phyloP scores from a whole-genome alignment of 2,329 filamentous ascomycete genomes.

The Trichoderma atroviride region DNA sequence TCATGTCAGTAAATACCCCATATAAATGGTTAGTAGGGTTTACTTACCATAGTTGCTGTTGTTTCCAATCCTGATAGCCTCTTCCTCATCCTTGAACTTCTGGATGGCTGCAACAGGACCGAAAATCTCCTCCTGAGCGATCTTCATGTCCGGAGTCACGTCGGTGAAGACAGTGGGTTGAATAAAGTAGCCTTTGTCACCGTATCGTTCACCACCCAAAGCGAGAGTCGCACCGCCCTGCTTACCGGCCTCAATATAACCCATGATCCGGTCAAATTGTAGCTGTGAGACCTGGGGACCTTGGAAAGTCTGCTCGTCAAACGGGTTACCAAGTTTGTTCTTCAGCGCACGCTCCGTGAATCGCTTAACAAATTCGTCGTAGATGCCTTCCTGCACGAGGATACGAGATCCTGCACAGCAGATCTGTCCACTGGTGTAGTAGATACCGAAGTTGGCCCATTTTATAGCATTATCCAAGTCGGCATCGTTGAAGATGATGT shows the following conservation, averaged over 20 bases:
- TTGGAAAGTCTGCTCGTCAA: slow-evolving; percentile 78
- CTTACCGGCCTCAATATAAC: slow-evolving; percentile 70
- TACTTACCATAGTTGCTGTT: slow-evolving; percentile 46
- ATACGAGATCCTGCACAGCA: slow-evolving; percentile 80
- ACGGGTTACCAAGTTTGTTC: slow-evolving; percentile 84
- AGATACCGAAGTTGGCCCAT: slow-evolving; percentile 75
- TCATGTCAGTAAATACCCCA: background rate
- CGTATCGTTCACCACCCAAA: slow-evolving; percentile 57
- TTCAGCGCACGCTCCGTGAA: slow-evolving; percentile 76
- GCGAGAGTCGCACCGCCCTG: slow-evolving; percentile 64
- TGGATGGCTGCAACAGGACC: slow-evolving; percentile 46
- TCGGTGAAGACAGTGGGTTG: slow-evolving; percentile 70
- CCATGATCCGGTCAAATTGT: slow-evolving; percentile 89
- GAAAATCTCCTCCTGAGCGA: slow-evolving; percentile 35
- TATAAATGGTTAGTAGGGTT: background rate
- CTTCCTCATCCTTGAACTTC: slow-evolving; percentile 52
- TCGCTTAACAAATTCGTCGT: slow-evolving; percentile 80
- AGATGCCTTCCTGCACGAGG: slow-evolving; percentile 83
- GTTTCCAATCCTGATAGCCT: slow-evolving; percentile 54
- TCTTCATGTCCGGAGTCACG: slow-evolving; percentile 29
- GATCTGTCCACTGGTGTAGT: slow-evolving; percentile 66
- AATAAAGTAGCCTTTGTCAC: slow-evolving; percentile 69
- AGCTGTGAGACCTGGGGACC: slow-evolving; percentile 83
- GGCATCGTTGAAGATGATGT: slow-evolving; percentile 78
- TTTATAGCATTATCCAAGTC: slow-evolving; percentile 76